These are phyloP conservation scores for Kalmusia sp. DNA, from an alignment of 2,329 filamentous ascomycete species.

Conservation along the genomic window DNA sequence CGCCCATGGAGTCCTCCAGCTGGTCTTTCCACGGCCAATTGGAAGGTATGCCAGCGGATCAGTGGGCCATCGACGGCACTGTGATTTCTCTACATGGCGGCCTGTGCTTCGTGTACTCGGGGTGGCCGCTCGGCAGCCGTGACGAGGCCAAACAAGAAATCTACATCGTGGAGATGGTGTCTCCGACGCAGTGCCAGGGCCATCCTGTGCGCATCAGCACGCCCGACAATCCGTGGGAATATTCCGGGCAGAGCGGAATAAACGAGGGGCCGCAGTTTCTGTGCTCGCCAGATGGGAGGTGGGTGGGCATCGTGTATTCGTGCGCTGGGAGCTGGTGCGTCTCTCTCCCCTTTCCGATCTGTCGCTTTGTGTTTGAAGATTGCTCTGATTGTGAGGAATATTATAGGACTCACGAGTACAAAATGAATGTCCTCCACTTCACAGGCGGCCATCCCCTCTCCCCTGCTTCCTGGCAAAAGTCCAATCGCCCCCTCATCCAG, in stretches of 20 bases:
- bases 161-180: conserved; percentile 50
- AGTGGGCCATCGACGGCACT: conserved; percentile 59
- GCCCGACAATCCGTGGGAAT: conserved; percentile 51
- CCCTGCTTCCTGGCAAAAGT: conserved; percentile 49
- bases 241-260: conserved; percentile 49
- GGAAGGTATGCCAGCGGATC: conserved; percentile 48
- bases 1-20: conserved; percentile 34
- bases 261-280: conserved; percentile 55
- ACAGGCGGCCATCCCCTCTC: conserved; percentile 51
- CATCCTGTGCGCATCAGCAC: conserved; percentile 49
- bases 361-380: no score
- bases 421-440: conserved; percentile 54
- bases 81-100: conserved; percentile 48
- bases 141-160: conserved; percentile 52
- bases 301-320: conserved; percentile 55
- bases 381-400: not conserved
- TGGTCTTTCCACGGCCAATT: conserved; percentile 54
- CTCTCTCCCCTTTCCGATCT: no score
- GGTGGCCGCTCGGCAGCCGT: conserved; percentile 50
- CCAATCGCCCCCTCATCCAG: conserved; percentile 47
- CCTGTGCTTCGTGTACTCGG: conserved; percentile 55
- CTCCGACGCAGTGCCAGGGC: conserved; percentile 44
- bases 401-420: conserved; percentile 53
- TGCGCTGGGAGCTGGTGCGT: conserved; percentile 51
- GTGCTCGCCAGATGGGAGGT: conserved; percentile 43